Evolutionary conservation across 352 stramenopile genomes (phyloP).

Genomic region (Phytopythium helicoides): DNA sequence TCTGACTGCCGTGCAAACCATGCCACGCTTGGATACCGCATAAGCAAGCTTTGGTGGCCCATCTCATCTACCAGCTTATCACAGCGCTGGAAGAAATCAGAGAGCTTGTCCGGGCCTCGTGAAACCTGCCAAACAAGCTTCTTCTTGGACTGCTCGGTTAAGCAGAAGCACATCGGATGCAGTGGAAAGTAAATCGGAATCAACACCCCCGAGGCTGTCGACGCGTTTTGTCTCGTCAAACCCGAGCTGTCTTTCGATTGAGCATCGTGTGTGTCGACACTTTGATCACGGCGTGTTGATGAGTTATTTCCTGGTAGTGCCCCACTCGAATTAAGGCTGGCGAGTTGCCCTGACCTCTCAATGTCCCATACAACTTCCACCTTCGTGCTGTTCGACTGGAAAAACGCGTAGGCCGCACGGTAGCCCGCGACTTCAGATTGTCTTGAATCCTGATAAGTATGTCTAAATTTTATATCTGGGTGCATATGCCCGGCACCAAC

Average conservation of each 20-base stretch:
- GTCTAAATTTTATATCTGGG: too few relatives aligned
- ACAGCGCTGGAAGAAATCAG: slow-evolving; percentile 60
- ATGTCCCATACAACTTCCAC: slow-evolving; percentile 73
- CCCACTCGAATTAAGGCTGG: neutral
- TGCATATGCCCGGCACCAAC: too few relatives aligned
- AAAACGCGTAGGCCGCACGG: slow-evolving; percentile 53
- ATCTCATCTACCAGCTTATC: slow-evolving; percentile 77
- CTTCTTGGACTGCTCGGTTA: slow-evolving; percentile 71
- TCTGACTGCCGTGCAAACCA: slow-evolving; percentile 39
- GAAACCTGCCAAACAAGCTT: slow-evolving; percentile 69
- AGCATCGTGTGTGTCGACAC: too few relatives aligned
- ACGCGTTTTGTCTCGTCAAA: neutral
- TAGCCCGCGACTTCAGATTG: too few relatives aligned
- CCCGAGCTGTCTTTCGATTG: neutral
- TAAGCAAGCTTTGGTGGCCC: slow-evolving; percentile 55
- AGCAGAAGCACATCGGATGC: slow-evolving; percentile 71
- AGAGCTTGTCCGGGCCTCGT: slow-evolving; percentile 54
- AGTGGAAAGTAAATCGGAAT: slow-evolving; percentile 75
- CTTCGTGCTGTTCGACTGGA: slow-evolving; percentile 57
- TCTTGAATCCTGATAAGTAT: too few relatives aligned
- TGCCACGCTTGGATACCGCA: slow-evolving; percentile 27
- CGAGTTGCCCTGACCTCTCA: slow-evolving; percentile 9
- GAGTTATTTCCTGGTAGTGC: neutral
- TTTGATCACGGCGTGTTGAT: neutral
- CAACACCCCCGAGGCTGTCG: slow-evolving; percentile 7